Conservation (phyloP, 257 asterid species). For the Linaria vulgaris region DNA sequence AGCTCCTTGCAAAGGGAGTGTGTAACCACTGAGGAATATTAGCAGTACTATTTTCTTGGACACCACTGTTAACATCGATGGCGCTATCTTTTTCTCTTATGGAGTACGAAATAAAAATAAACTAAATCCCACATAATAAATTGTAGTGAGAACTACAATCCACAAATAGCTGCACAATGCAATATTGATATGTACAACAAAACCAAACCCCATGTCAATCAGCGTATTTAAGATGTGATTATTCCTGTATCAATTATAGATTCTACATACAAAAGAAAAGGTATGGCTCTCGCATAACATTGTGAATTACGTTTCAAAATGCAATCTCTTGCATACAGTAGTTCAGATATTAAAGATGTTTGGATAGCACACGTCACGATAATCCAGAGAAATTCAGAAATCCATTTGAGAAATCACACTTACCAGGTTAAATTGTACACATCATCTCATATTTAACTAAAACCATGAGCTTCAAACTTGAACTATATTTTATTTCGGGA, state of each 20-base stretch:
- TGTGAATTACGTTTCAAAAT: neutral
- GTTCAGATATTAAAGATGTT: neutral
- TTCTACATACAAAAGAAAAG: neutral
- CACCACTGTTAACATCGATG: neutral
- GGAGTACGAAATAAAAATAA: neutral
- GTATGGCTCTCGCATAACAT: neutral
- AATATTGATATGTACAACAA: neutral
- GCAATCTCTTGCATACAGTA: neutral
- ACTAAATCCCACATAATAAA: neutral
- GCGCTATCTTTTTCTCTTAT: neutral
- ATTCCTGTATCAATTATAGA: no score
- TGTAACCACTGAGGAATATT: slow-evolving; percentile 41
- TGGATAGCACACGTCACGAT: neutral
- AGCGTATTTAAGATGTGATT: no score
- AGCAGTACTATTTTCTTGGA: neutral
- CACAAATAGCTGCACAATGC: no score
- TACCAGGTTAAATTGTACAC: no score
- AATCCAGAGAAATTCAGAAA: neutral
- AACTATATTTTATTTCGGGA: no score
- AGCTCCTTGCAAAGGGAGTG: slow-evolving; percentile 50
- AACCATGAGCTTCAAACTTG: no score
- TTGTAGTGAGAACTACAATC: neutral
- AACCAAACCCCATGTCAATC: neutral
- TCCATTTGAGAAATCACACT: neutral
- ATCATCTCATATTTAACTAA: no score